Percentiles rank a stretch among this genome's conserved stretches.
These are phyloP conservation scores for Diaporthe helianthi DNA, from an alignment of 2,329 filamentous ascomycete genomes.

Conservation along the genomic window DNA sequence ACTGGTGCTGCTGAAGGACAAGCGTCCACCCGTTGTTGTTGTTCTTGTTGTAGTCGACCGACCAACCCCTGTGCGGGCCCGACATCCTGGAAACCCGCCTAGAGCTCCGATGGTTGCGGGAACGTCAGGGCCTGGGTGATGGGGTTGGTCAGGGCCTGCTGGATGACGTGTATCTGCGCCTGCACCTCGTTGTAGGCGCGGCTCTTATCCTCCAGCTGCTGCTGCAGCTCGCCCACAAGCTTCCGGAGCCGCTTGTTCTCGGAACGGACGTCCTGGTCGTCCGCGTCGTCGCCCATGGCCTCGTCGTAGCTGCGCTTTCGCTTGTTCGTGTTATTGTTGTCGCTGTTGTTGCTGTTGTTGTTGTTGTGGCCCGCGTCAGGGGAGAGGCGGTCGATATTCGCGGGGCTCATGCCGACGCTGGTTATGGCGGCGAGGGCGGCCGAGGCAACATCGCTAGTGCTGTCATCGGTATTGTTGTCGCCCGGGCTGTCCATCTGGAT, in stretches of 20 bases:
- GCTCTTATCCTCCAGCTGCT: slow-evolving; percentile 57
- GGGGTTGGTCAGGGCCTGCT: slow-evolving; percentile 46
- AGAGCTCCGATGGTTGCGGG: slow-evolving; percentile 21
- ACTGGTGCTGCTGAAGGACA: not conserved
- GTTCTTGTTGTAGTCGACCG: not conserved
- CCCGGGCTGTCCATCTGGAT: slow-evolving; percentile 39
- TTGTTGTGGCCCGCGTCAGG: slow-evolving; percentile 45
- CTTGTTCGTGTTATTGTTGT: slow-evolving; percentile 38
- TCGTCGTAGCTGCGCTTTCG: slow-evolving; percentile 52
- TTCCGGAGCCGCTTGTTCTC: slow-evolving; percentile 72
- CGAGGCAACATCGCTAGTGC: slow-evolving; percentile 52
- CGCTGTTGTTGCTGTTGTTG: slow-evolving; percentile 39
- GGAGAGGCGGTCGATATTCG: slow-evolving; percentile 2
- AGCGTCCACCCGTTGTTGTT: not conserved
- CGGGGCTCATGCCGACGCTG: slow-evolving; percentile 16
- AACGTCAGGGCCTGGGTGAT: slow-evolving; percentile 25
- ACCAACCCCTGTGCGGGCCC: not conserved
- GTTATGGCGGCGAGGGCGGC: slow-evolving; percentile 36
- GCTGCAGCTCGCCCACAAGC: slow-evolving; percentile 67
- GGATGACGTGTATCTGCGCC: slow-evolving; percentile 55
- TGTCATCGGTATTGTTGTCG: slow-evolving; percentile 52
- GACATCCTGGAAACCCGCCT: slow-evolving; percentile 3
- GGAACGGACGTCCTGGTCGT: slow-evolving; percentile 58
- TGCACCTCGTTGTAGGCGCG: slow-evolving; percentile 56
- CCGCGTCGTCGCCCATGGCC: not conserved